phyloP scores from a whole-genome alignment of 306 rosid genomes.

The Sechiopsis laciniata region DNA sequence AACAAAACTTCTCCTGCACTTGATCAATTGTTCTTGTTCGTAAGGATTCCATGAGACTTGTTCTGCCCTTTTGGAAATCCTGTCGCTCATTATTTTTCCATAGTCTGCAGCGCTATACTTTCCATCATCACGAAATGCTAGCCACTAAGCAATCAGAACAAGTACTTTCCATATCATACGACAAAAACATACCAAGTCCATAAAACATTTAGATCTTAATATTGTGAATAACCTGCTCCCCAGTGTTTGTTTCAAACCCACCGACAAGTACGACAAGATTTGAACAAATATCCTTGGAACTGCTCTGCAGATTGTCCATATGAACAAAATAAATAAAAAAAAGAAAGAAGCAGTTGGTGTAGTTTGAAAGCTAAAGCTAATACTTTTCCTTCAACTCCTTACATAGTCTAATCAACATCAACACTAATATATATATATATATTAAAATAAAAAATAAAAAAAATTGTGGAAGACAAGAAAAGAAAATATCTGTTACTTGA shows the following conservation, averaged over 20 bases:
- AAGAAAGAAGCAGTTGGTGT: neutral
- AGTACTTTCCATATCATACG: neutral
- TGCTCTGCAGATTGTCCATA: conserved; percentile 40
- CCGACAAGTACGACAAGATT: conserved; percentile 68
- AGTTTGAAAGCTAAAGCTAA: conserved; percentile 7
- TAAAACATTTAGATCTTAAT: conserved; percentile 6
- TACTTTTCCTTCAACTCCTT: neutral
- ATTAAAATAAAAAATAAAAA: too few species aligned
- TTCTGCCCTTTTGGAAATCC: conserved; percentile 38
- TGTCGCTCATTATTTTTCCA: conserved; percentile 67
- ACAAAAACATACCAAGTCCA: neutral
- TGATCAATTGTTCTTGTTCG: conserved; percentile 47
- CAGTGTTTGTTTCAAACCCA: conserved; percentile 84
- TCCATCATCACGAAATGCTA: conserved; percentile 88
- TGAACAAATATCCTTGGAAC: conserved; percentile 47
- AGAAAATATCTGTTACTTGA: conserved; percentile 48
- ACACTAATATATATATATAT: conserved; percentile 1
- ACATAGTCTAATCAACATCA: conserved; percentile 14
- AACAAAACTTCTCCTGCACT: conserved; percentile 56
- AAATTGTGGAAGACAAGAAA: neutral
- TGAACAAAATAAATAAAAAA: neutral
- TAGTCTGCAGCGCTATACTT: conserved; percentile 83
- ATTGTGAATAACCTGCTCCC: conserved; percentile 67
- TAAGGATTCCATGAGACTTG: conserved; percentile 59
- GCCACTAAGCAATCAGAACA: conserved; percentile 59